Evolutionary conservation across 129 eudicot genomes (phyloP).

Genomic region (Sambucus nigra): DNA sequence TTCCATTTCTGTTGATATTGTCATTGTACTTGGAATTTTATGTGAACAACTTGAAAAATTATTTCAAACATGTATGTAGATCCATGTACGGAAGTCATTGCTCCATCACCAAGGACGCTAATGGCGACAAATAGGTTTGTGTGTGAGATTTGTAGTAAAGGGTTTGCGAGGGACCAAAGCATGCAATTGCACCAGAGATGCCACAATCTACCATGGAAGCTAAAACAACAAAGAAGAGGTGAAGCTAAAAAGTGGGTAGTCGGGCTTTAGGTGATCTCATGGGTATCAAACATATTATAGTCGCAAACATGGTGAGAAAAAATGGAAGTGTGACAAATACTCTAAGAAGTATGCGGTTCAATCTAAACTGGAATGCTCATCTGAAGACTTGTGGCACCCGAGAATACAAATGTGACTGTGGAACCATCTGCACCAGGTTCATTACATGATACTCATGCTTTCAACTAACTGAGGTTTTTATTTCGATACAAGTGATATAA

Average conservation of each 20-base stretch:
- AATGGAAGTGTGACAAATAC: constrained; percentile 85
- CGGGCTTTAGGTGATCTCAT: constrained; percentile 78
- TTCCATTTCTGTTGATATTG: too few species aligned
- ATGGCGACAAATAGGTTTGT: constrained; percentile 80
- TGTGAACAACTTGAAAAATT: neutral
- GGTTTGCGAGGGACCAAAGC: constrained; percentile 81
- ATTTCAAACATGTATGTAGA: constrained; percentile 23
- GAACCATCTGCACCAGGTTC: constrained; percentile 78
- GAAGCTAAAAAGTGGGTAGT: constrained; percentile 56
- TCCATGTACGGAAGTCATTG: constrained; percentile 75
- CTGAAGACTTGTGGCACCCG: constrained; percentile 86
- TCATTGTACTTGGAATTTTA: neutral
- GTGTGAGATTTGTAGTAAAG: constrained; percentile 81
- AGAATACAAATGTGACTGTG: constrained; percentile 85
- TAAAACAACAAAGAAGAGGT: constrained; percentile 45
- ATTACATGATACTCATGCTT: neutral
- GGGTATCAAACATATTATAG: constrained; percentile 74
- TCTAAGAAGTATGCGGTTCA: constrained; percentile 78
- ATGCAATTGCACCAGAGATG: constrained; percentile 71
- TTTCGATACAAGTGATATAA: neutral
- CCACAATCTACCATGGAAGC: constrained; percentile 85
- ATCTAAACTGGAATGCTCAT: constrained; percentile 87
- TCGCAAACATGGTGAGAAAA: constrained; percentile 80
- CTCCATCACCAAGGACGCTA: constrained; percentile 72
- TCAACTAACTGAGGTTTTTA: neutral